Evolutionary conservation across 768 basidiomycete species (phyloP), one percentile per base, ranked within the genome.

Genomic region (Pisolithus albus): DNA sequence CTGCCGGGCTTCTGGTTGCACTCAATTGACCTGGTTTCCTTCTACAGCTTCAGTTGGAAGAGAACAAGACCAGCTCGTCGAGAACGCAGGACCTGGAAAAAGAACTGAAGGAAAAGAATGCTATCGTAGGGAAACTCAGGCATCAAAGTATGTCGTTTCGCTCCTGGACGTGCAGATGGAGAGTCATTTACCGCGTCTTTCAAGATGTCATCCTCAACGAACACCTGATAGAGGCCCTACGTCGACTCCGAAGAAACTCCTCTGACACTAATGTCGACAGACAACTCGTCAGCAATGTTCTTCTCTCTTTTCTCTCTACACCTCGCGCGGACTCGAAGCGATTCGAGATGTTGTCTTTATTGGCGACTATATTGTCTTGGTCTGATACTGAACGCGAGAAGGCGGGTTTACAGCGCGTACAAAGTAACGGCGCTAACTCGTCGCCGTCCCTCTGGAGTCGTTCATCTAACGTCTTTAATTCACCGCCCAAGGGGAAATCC

Each of bases 191-290:
- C 42, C 30, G 24, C 19, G 43, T 32, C 8, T 37, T 19, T 19
- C 11, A 57, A 95, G 95, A 88, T 47, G 92, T 99, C 13, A 95
- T 97, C 53, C 84, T 94, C 64, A 98, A 98, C 58, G 96, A 98
- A 63, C 96, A 99, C 61, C 76, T 99, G 10, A 96, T 93, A 61
- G 95, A 98, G 68, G 96, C 96, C 3, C 80, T 99, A n/a, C 89
- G 95, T 11, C 85, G 96, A 21, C 77, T 99, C 46, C 83, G 92
- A 43, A 86, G 85, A 57, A 89, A 84, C 53, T 84, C 90, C 0
- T 80, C 88, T 7, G 81, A 81, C 43, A 90, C 82, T 43, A 97
- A 91, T 59, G 95, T 99, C 24, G 95, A 99, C 66, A 75, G 90
- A 47, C 84, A 92, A 11, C 81, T 99, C 1, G 92, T 99, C 32